Evolutionary conservation across 2,329 filamentous ascomycete species (phyloP), one percentile per base, ranked within the genome.

Genomic region (Zarea fungicola): DNA sequence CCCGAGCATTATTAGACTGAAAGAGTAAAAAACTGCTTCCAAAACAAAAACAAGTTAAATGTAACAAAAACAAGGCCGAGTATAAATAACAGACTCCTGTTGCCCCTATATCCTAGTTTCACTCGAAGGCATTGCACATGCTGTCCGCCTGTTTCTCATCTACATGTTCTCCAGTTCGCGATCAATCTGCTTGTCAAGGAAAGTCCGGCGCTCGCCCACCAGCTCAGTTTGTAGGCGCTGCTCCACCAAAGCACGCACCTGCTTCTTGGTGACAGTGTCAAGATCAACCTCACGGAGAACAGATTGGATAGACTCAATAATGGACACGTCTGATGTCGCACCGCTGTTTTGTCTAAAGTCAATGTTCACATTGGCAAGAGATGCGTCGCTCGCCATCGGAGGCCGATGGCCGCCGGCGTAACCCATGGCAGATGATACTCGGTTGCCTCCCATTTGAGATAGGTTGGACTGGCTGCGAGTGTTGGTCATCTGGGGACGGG

Each of bases 201-300:
- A 97, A 14, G 84, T 83, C 64, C 87, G 83, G 66, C 89, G 85
- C 68, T 96, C 91, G 19, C 90, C 91, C 1, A 80, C 76, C 50
- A 97, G 76, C 65, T 96, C 90, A 5, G 87, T 92, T 72, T 96
- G 92, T 54, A 99, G 71, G 60, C 91, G 81, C 73, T 96, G 90
- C 72, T 99, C 93, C 11, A 96, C 90, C 37, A 97, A 77, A 4
- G 88, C 91, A 43, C 88, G 80, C 49, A 93, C 85, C 71, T 97
- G 92, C 74, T 99, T 99, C 83, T 97, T 99, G 6, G 93, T 99
- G 41, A 97, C 89, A n/a, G 80, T 92, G 65, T 99, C 93, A 35
- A 99, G 76, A 66, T 99, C 92, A 1, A 96, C 90, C 61, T 96
- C 92, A 14, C 77, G 71, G 54, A 99, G 74, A 58, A 93, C 93